Evolutionary conservation across 768 basidiomycete genomes (phyloP), one percentile per base, ranked within the genome.

Genomic region (Kwoniella bestiolae): DNA sequence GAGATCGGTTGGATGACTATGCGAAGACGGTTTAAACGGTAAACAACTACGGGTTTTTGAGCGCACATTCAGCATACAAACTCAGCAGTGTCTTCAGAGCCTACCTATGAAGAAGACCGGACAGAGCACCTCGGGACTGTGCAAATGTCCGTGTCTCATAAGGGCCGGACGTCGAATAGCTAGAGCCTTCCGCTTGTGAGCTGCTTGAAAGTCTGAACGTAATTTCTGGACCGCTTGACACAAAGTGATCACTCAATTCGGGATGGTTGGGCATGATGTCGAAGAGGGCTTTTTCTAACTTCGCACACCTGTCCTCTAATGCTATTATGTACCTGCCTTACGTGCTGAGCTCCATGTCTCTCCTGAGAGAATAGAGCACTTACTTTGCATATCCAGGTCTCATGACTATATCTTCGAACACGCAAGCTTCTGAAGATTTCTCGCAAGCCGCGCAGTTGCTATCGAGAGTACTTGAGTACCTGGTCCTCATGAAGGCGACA

Each of bases 191-290:
- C 5, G 3, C 26, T 25, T 31, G 2, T 16, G 51, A 11, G 11
- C 16, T 16, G 16, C 5, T 3, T 32, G 51, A 25, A 28, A 21
- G 47, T 9, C 18, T 52, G 51, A 25, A 16, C 16, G 21, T 12
- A 12, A 21, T 49, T 11, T 28, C 47, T 11, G 47, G 3, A 12
- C 51, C 23, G 7, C 16, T 16, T n/a, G 52, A 41, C 45, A 34
- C 38, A 38, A 61, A 66, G 28, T 66, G 65, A 29, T 66, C 65
- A 38, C 34, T 57, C 31, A 67, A 45, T 25, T 62, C 61, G 14
- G 66, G 49, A 62, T 62, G 49, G 26, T 35, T 21, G 5, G 60
- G 60, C 6, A 32, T 23, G 47, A 62, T 14, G 18, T 51, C 41
- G 9, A 45, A 46, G 2, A 62, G 31, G 5, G 49, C 60, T 26